Percentiles rank a stretch among this genome's conserved stretches.
These are phyloP conservation scores for Pleurotus cornucopiae DNA, from an alignment of 768 basidiomycete genomes.

Conservation along the genomic window DNA sequence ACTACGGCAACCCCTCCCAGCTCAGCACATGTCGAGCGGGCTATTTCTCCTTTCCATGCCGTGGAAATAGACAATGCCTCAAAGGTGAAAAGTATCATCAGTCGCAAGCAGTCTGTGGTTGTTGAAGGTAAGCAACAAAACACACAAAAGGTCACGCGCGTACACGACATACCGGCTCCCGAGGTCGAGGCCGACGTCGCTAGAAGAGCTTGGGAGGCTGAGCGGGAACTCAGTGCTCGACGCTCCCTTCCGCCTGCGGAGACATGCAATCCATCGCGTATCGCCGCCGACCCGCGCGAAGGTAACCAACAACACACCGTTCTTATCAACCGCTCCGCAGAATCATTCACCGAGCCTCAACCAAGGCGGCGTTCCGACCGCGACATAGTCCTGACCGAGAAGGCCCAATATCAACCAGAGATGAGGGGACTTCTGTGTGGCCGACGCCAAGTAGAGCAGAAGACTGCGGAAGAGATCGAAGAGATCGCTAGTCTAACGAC, in stretches of 20 bases:
- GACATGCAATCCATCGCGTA: not conserved
- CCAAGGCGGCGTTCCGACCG: not conserved
- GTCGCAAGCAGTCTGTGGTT: not conserved
- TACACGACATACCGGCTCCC: slow-evolving; percentile 1
- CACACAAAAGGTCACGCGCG: not conserved
- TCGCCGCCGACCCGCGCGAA: not conserved
- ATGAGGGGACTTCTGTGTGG: not conserved
- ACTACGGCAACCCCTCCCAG: no score
- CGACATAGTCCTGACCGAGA: not conserved
- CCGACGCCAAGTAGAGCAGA: not conserved
- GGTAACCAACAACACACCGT: not conserved
- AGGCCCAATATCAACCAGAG: not conserved
- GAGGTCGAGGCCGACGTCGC: slow-evolving; percentile 15
- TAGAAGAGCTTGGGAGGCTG: slow-evolving; percentile 18
- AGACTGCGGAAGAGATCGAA: not conserved
- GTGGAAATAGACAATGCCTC: not conserved
- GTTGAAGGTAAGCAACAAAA: slow-evolving; percentile 1
- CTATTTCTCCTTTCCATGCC: not conserved
- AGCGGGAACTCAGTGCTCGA: slow-evolving; percentile 14
- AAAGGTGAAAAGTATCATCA: not conserved
- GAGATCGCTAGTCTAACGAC: not conserved
- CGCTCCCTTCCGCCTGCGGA: not conserved
- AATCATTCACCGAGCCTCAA: not conserved
- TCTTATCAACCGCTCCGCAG: not conserved
- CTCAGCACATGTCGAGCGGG: not conserved